phyloP scores from a whole-genome alignment of 2,329 filamentous ascomycete genomes.

The Huntiella abstrusa region DNA sequence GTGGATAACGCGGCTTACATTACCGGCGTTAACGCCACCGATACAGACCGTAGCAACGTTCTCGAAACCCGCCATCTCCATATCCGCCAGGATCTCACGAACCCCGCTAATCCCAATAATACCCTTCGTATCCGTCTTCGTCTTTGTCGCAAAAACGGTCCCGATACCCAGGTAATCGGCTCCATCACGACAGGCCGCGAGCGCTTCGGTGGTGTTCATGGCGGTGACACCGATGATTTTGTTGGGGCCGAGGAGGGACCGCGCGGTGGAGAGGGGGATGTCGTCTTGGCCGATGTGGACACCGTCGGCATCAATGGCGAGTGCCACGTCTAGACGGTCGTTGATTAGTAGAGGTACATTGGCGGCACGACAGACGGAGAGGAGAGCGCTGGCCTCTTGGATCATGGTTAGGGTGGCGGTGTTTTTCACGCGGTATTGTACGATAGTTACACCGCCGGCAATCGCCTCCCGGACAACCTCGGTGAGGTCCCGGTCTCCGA shows the following conservation, averaged over 20 bases:
- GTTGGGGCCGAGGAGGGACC: conserved; percentile 50
- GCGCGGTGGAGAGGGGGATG: conserved; percentile 53
- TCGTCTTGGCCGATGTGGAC: conserved; percentile 94
- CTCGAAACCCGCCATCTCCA: conserved; percentile 29
- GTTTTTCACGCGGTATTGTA: conserved; percentile 82
- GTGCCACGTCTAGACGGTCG: conserved; percentile 75
- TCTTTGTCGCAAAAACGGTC: conserved; percentile 70
- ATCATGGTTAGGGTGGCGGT: conserved; percentile 56
- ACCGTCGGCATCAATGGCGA: conserved; percentile 72
- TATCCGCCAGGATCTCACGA: conserved; percentile 33
- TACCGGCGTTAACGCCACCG: conserved; percentile 65
- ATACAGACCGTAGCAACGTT: conserved; percentile 58
- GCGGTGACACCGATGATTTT: conserved; percentile 82
- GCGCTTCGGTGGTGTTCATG: conserved; percentile 54
- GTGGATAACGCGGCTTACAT: conserved; percentile 54
- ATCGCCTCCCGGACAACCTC: conserved; percentile 58
- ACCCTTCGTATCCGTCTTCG: conserved; percentile 73
- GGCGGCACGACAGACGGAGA: conserved; percentile 47
- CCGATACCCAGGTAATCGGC: conserved; percentile 85
- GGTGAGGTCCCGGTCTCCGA: conserved; percentile 51
- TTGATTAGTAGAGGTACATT: conserved; percentile 76
- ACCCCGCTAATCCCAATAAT: conserved; percentile 40
- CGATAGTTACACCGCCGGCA: conserved; percentile 61
- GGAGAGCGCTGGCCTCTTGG: conserved; percentile 49
- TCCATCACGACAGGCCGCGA: conserved; percentile 51